phyloP scores from a whole-genome alignment of 371 early-diverging fungal genomes.

The Mucor racemosus region DNA sequence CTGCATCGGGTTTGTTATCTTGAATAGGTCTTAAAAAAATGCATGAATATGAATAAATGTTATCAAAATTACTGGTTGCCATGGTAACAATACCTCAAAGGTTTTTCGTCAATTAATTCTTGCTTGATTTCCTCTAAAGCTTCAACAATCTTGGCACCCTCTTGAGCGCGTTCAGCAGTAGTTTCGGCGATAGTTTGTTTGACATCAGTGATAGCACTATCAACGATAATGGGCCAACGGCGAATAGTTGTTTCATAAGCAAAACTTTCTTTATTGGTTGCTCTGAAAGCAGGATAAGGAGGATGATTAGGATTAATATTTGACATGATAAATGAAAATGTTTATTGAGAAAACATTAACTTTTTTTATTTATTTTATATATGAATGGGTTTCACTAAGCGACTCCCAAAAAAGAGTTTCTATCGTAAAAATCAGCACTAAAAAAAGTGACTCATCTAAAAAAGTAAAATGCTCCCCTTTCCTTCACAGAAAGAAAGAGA shows the following conservation, averaged over 20 bases:
- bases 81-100: conserved; percentile 48
- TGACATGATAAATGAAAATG: conserved; percentile 16
- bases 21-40: conserved; percentile 51
- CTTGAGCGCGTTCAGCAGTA: conserved; percentile 38
- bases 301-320: conserved; percentile 64
- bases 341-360: not conserved
- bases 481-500: not conserved
- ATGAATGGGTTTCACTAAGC: not conserved
- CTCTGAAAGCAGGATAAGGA: conserved; percentile 68
- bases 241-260: conserved; percentile 78
- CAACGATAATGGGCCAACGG: conserved; percentile 85
- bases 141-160: conserved; percentile 69
- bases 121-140: conserved; percentile 66
- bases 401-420: not conserved
- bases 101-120: conserved; percentile 69
- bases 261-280: conserved; percentile 70
- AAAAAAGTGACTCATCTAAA: not conserved
- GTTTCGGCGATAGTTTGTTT: conserved; percentile 47
- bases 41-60: not conserved
- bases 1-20: conserved; percentile 63
- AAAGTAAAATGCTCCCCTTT: not conserved
- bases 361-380: not conserved
- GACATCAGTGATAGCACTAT: conserved; percentile 72
- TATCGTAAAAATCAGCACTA: too few relatives aligned
- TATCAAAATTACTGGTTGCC: not conserved